Base-by-base conservation (phyloP, 164 flowering plant species). In the Cinnamomum micranthum region DNA sequence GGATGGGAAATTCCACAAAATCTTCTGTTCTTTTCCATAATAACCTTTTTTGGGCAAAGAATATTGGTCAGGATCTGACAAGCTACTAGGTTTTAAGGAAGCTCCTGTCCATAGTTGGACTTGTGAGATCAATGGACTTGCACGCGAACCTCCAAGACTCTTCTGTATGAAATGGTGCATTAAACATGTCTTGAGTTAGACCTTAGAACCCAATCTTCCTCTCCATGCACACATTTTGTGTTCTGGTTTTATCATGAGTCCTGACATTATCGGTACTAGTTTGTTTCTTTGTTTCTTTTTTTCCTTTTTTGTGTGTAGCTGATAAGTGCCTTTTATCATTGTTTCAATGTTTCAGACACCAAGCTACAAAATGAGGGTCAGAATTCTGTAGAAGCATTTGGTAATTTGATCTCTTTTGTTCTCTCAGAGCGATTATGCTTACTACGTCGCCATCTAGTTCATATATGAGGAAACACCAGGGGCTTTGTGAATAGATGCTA, bases 321-420 rank as follows among this genome's bases (percentile, higher is more conserved):
- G n/a, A 55, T 55, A 55, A 55, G n/a, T 41, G 47, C 60, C 17
- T 4, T 55, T 55, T 55, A 15, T 55, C 60, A 14, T 55, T 55
- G 60, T 55, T 55, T 20, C 60, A 55, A 15, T 55, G 60, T 55
- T 55, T 55, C 60, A 55, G 60, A 55, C 19, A 2, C 20, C 4
- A 91, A 88, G 82, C 81, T 86, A 28, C 87, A 88, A 19, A 73
- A 52, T 24, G 94, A 91, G 31, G 88, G 92, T 74, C 86, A 83
- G 71, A 82, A 80, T 69, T 71, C 68, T 22, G 20, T 73, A 28
- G 97, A 90, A 77, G 84, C 87, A 65, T 89, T 84, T 80, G 95
- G 97, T 93, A 83, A 85, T 87, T 74, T 73, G 63, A 52, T 77
- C 41, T 60, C 24, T 22, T 51, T 11, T 28, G 64, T 17, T n/a